A percentile compares a stretch with the other conserved stretches of the same genome.
phyloP scores from a whole-genome alignment of 495 filamentous ascomycete species.

The Evernia prunastri region DNA sequence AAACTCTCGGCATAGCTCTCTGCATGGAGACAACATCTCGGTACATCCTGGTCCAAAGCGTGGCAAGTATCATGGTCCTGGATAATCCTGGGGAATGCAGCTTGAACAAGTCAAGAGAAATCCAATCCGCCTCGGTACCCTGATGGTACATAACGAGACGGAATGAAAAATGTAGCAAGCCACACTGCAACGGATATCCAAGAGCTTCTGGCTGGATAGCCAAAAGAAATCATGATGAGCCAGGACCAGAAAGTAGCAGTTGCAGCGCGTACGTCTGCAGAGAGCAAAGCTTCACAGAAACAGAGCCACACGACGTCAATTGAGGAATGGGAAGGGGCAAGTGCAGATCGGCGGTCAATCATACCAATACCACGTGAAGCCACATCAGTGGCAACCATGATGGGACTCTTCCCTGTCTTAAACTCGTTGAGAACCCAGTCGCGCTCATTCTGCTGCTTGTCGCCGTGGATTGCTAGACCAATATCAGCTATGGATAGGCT shows the following conservation, averaged over 20 bases:
- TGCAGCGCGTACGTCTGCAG: conserved; percentile 68
- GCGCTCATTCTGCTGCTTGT: conserved; percentile 99
- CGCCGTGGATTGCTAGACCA: conserved; percentile 81
- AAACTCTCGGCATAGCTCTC: conserved; percentile 62
- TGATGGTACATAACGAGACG: conserved; percentile 63
- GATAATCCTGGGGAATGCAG: conserved; percentile 60
- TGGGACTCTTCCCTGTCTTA: conserved; percentile 86
- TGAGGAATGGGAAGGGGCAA: conserved; percentile 36
- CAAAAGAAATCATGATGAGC: conserved; percentile 68
- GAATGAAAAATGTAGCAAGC: conserved; percentile 63
- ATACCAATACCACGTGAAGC: conserved; percentile 99
- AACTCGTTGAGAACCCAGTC: conserved; percentile 99
- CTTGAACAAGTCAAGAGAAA: conserved; percentile 66
- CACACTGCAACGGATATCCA: conserved; percentile 77
- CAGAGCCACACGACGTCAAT: conserved; percentile 62
- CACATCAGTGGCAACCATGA: conserved; percentile 94
- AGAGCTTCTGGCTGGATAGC: conserved; percentile 72
- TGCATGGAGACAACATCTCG: conserved; percentile 48
- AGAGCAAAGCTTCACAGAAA: conserved; percentile 85
- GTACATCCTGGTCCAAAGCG: conserved; percentile 42
- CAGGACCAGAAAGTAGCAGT: conserved; percentile 79
- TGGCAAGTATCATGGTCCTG: conserved; percentile 67
- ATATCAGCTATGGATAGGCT: conserved; percentile 79
- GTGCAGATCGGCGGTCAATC: conserved; percentile 58
- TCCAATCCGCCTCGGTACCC: conserved; percentile 70